A percentile compares a stretch with the other conserved stretches of the same genome.
Evolutionary conservation across 345 rosid species (phyloP).

Genomic region (Aquilaria sinensis): DNA sequence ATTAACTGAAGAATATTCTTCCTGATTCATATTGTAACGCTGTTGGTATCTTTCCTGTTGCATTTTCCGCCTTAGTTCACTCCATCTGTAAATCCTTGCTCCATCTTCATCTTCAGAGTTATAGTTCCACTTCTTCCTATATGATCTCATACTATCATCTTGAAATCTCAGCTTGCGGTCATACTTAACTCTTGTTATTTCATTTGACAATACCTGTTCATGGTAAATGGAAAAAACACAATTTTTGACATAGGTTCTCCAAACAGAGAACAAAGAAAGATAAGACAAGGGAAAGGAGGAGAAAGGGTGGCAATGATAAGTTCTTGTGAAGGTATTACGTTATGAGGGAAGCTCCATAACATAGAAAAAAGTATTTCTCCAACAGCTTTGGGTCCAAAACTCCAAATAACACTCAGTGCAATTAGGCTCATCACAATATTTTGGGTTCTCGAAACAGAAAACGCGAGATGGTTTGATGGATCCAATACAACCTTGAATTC

Average conservation of each 20-base stretch:
- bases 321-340: neutral
- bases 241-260: neutral
- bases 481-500: no score
- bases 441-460: no score
- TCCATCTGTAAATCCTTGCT: conserved; percentile 49
- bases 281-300: neutral
- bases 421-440: no score
- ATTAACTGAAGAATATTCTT: conserved; percentile 16
- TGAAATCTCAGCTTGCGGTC: conserved; percentile 44
- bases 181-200: conserved; percentile 52
- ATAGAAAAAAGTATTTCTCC: no score
- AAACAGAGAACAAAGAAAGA: neutral
- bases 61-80: conserved; percentile 46
- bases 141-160: conserved; percentile 31
- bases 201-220: conserved; percentile 69
- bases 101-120: conserved; percentile 42
- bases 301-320: neutral
- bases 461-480: no score
- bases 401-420: no score
- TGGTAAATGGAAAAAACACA: conserved; percentile 6
- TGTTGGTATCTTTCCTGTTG: conserved; percentile 38
- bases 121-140: conserved; percentile 26
- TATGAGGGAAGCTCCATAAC: no score
- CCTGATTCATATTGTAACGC: conserved; percentile 20
- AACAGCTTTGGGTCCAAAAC: no score